These are phyloP conservation scores for Trichomonascaceae sp. DNA, from an alignment of 1,139 yeast species.

Conservation along the genomic window DNA sequence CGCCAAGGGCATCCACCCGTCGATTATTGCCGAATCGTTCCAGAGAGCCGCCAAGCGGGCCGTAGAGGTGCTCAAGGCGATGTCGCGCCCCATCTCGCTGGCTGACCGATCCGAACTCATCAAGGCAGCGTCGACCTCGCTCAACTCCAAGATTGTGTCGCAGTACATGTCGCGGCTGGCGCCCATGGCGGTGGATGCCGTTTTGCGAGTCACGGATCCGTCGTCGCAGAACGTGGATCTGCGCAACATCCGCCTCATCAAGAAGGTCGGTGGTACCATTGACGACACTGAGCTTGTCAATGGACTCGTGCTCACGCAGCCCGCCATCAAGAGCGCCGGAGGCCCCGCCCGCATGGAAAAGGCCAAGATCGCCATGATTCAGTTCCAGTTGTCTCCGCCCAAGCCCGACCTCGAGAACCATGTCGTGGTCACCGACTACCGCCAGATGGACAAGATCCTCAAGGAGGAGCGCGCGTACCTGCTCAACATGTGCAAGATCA, in stretches of 20 bases:
- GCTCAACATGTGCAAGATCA: conserved; percentile 86
- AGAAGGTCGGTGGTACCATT: conserved; percentile 94
- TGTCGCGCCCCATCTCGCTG: conserved; percentile 68
- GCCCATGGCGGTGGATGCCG: conserved; percentile 92
- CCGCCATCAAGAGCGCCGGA: conserved; percentile 78
- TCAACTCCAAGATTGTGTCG: conserved; percentile 88
- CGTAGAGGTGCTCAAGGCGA: conserved; percentile 70
- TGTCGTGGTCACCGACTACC: conserved; percentile 90
- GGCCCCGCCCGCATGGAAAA: conserved; percentile 95
- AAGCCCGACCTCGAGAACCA: conserved; percentile 98
- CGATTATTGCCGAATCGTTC: conserved; percentile 87
- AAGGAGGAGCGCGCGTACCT: conserved; percentile 95
- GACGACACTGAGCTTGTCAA: conserved; percentile 90
- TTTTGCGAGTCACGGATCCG: conserved; percentile 55
- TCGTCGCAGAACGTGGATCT: conserved; percentile 65
- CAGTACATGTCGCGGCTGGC: conserved; percentile 78
- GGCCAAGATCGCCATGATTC: conserved; percentile 84
- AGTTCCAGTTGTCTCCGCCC: conserved; percentile 96
- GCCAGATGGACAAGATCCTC: conserved; percentile 97
- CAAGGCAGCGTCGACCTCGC: conserved; percentile 88
- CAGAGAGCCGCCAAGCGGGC: conserved; percentile 86
- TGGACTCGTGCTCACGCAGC: conserved; percentile 90
- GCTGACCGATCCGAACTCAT: conserved; percentile 69
- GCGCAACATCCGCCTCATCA: conserved; percentile 74
- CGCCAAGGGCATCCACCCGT: conserved; percentile 90